Evolutionary conservation across 164 flowering plant genomes (phyloP), one percentile per base, ranked within the genome.

Genomic region (Protea cynaroides): DNA sequence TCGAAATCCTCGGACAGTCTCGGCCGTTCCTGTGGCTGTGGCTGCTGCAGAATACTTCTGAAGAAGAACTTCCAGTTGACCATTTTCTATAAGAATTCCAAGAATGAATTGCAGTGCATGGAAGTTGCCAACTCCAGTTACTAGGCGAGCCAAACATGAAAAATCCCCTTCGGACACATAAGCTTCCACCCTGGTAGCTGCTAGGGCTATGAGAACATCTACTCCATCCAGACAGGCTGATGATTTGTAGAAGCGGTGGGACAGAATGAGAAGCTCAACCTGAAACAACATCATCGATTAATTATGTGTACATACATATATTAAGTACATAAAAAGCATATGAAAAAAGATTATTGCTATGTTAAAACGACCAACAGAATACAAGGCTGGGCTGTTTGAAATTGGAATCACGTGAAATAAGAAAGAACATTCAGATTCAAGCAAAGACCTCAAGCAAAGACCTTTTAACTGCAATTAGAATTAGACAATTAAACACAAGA

Each of bases 191-290:
- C 96, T 82, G 63, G 95, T 90, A 58, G 97, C 99, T 37, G 99
- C 97, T 69, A 95, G 97, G 69, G 96, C 90, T 65, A 95, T 96
- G 58, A 95, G 96, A 70, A 95, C 97, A 80, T 95, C 99, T 67
- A 95, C 99, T 66, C 99, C 99, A 78, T 95, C 99, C 9, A 95
- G 96, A 78, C 99, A 95, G 12, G 97, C 86, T 36, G 99, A 95
- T 49, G 87, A 87, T 73, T 92, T 92, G 86, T 95, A 95, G 81
- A 95, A 95, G 81, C 92, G 97, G 73, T 95, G 99, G 14, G 97
- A 86, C 58, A 95, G 76, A 73, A 95, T 95, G 56, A 95, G 96
- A 62, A 95, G 99, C 79, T 95, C 99, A 70, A 95, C 99, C 99
- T 95, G 88, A 56, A 74, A 64, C 24, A 75, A 61, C 57, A 54